Evolutionary conservation across 2,329 filamentous ascomycete genomes (phyloP), one percentile per base, ranked within the genome.

Genomic region (Lachnellula subtilissima): DNA sequence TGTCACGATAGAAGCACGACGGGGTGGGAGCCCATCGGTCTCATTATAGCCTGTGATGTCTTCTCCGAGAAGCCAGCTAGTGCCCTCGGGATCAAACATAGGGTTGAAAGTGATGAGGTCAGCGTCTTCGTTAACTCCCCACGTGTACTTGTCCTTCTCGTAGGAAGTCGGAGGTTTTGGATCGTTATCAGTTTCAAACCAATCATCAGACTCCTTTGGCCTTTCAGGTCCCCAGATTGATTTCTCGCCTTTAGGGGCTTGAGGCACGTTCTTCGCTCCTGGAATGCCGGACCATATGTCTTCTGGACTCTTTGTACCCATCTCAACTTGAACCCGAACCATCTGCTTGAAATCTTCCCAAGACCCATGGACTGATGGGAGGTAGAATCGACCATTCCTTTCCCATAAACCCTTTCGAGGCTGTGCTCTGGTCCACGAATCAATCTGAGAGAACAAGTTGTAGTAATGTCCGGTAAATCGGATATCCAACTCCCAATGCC

Each of bases 401-500:
- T 93, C 89, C 89, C 89, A 94, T 0, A 93, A 77, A 0, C 87
- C 86, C 71, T 91, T 91, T 12, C 89, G 79, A 1, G 89, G 89
- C 72, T 94, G 89, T 48, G 81, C 74, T 61, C 79, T 82, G 15
- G 88, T 80, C 87, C 88, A 94, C 46, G 76, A 74, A 65, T 83
- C 80, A 39, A 91, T 75, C 68, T 87, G 87, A 62, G 84, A 81
- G 66, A 93, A 81, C 19, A 90, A 72, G 59, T 89, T 83, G 62
- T 88, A 91, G 75, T 89, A 93, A 72, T 96, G 91, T 37, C 91
- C 91, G 0, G 88, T 94, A 71, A 95, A 96, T 32, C 91, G 86
- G 46, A 92, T 84, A 67, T 96, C 91, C 86, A 96, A 93, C 72
- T 96, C 91, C 89, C 91, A 95, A 63, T 96, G 89, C 91, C 91